Evolutionary conservation across 1,284 basidiomycete genomes (phyloP).

Genomic region (Fomitopsis palustris): DNA sequence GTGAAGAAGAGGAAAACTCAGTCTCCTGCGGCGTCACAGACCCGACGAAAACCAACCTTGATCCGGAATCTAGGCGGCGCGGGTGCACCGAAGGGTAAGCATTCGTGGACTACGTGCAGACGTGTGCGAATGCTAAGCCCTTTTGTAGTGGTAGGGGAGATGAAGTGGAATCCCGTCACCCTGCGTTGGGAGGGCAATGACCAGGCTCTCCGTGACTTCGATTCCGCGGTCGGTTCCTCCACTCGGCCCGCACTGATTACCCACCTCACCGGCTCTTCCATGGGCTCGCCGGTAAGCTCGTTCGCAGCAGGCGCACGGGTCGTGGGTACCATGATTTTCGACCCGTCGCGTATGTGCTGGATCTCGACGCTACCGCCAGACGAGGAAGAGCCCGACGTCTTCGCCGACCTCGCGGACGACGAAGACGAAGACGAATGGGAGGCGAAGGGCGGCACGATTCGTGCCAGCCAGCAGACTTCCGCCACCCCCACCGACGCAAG

Average conservation of each 20-base stretch:
- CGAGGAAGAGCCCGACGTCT: constrained; percentile 91
- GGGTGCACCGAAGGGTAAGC: constrained; percentile 72
- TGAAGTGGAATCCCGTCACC: constrained; percentile 92
- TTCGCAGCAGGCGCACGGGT: constrained; percentile 76
- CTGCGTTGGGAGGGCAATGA: constrained; percentile 98
- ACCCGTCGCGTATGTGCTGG: constrained; percentile 93
- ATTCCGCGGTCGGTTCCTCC: constrained; percentile 76
- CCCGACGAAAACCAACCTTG: constrained; percentile 73
- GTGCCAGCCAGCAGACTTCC: constrained; percentile 47
- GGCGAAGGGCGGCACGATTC: constrained; percentile 73
- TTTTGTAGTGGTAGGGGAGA: constrained; percentile 79
- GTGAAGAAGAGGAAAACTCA: constrained; percentile 55
- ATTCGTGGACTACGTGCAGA: not conserved
- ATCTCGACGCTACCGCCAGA: constrained; percentile 80
- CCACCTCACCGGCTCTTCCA: constrained; percentile 78
- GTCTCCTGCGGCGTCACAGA: constrained; percentile 36
- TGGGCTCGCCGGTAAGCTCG: constrained; percentile 77
- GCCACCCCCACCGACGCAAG: constrained; percentile 19
- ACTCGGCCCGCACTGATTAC: constrained; percentile 94
- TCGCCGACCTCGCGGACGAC: constrained; percentile 86
- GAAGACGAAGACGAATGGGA: constrained; percentile 76
- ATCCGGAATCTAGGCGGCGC: constrained; percentile 82
- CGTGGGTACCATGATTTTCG: constrained; percentile 97
- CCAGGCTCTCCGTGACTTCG: constrained; percentile 84
- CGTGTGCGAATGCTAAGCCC: not conserved